Evolutionary conservation across 371 early-diverging fungal genomes (phyloP).

Genomic region (Dichotomocladium elegans): DNA sequence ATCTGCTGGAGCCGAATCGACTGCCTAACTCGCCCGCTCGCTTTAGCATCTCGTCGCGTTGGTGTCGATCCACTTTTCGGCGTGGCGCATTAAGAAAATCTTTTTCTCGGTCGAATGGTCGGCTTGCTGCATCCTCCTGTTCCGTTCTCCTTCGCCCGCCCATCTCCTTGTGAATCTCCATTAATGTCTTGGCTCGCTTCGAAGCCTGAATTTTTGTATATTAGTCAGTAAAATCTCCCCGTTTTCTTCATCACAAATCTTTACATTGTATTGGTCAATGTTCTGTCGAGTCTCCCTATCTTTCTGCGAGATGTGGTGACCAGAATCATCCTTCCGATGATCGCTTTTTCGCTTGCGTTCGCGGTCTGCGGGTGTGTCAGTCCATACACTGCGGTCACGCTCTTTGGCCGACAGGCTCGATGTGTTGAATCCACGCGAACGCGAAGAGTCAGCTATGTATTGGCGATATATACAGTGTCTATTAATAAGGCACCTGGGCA

Average conservation of each 20-base stretch:
- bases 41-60: constrained; percentile 45
- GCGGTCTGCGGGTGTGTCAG: constrained; percentile 59
- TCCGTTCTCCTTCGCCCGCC: constrained; percentile 20
- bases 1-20: constrained; percentile 47
- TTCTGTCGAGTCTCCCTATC: background rate
- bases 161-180: constrained; percentile 45
- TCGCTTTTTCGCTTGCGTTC: constrained; percentile 25
- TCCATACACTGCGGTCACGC: constrained; percentile 55
- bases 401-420: constrained; percentile 16
- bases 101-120: constrained; percentile 54
- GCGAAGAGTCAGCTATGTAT: constrained; percentile 16
- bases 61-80: constrained; percentile 36
- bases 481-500: background rate
- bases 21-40: constrained; percentile 37
- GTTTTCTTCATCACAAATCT: too few species aligned
- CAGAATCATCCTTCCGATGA: constrained; percentile 2
- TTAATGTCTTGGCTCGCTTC: constrained; percentile 37
- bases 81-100: constrained; percentile 37
- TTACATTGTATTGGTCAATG: background rate
- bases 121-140: constrained; percentile 45
- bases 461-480: background rate
- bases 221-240: background rate
- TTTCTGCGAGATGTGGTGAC: background rate
- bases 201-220: constrained; percentile 20
- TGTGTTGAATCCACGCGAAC: constrained; percentile 32